phyloP scores from a whole-genome alignment of 2,329 filamentous ascomycete genomes.

The Tolypocladium ovalisporum region DNA sequence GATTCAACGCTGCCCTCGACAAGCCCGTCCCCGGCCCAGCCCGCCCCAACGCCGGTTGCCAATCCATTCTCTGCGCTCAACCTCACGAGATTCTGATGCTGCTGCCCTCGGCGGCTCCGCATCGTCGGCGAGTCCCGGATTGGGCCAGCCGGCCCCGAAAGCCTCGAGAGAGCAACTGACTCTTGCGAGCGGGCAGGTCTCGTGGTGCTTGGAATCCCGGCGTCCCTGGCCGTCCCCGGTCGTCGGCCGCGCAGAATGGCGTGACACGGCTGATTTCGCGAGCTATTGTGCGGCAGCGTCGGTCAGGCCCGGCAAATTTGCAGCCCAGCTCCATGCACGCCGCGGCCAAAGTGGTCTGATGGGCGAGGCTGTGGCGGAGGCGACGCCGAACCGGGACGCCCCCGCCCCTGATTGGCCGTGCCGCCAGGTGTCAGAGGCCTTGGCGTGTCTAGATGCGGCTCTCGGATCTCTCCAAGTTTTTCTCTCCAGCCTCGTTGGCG shows the following conservation, averaged over 20 bases:
- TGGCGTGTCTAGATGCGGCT: background rate
- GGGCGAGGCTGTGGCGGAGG: constrained; percentile 19
- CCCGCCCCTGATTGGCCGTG: constrained; percentile 1
- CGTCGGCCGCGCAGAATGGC: constrained; percentile 6
- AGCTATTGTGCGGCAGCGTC: background rate
- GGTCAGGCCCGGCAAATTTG: constrained; percentile 4
- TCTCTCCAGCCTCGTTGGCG: background rate
- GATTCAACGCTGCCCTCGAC: background rate
- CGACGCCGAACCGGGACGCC: background rate
- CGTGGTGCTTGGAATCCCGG: background rate
- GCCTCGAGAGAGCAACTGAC: background rate
- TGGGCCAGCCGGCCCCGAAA: background rate
- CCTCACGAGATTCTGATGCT: background rate
- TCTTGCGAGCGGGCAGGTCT: background rate
- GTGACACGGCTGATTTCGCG: constrained; percentile 5
- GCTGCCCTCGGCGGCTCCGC: background rate
- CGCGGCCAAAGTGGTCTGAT: constrained; percentile 25
- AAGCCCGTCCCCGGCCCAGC: background rate
- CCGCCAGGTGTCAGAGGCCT: background rate
- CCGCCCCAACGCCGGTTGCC: too few species aligned
- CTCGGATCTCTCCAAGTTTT: background rate
- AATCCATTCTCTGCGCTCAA: too few species aligned
- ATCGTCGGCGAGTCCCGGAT: background rate
- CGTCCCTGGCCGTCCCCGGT: background rate
- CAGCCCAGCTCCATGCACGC: constrained; percentile 6